A percentile compares a stretch with the other conserved stretches of the same genome.
Evolutionary conservation across 257 asterid species (phyloP).

Genomic region (Petrea volubilis): DNA sequence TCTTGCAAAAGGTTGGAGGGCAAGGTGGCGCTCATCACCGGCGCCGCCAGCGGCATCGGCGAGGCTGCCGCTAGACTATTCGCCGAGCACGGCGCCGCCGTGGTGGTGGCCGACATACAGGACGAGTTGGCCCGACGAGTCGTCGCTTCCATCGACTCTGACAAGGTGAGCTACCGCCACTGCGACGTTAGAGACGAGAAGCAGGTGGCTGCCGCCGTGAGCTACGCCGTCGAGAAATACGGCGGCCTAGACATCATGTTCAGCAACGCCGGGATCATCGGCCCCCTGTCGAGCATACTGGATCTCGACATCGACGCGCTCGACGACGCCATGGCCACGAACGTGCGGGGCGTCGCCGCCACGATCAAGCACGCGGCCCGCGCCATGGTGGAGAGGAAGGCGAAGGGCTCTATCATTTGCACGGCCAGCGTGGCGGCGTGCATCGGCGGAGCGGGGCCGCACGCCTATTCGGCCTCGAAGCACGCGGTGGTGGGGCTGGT

Average conservation of each 20-base stretch:
- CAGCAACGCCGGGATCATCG: slow-evolving; percentile 64
- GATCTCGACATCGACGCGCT: slow-evolving; percentile 47
- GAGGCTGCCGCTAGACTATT: slow-evolving; percentile 53
- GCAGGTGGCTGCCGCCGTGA: slow-evolving; percentile 54
- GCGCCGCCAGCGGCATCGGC: slow-evolving; percentile 83
- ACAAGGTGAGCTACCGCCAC: slow-evolving; percentile 41
- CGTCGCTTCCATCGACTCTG: slow-evolving; percentile 34
- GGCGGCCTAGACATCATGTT: slow-evolving; percentile 53
- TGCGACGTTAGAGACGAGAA: slow-evolving; percentile 64
- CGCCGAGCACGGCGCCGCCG: slow-evolving; percentile 54
- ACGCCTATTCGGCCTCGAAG: slow-evolving; percentile 54
- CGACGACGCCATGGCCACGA: slow-evolving; percentile 43
- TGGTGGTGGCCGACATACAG: slow-evolving; percentile 61
- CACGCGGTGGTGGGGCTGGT: slow-evolving; percentile 68
- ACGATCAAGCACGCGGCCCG: slow-evolving; percentile 62
- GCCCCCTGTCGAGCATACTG: slow-evolving; percentile 37
- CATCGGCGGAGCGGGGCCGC: slow-evolving; percentile 59
- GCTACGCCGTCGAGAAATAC: slow-evolving; percentile 35
- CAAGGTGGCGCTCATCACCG: slow-evolving; percentile 70
- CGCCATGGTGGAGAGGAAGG: slow-evolving; percentile 52
- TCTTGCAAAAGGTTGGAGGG: slow-evolving; percentile 54
- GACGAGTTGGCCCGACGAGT: slow-evolving; percentile 43
- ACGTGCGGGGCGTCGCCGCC: slow-evolving; percentile 65
- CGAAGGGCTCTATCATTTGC: slow-evolving; percentile 58
- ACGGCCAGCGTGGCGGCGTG: slow-evolving; percentile 60